Conservation (phyloP, 2,329 filamentous ascomycete genomes). For the Diplocarpon rosae region DNA sequence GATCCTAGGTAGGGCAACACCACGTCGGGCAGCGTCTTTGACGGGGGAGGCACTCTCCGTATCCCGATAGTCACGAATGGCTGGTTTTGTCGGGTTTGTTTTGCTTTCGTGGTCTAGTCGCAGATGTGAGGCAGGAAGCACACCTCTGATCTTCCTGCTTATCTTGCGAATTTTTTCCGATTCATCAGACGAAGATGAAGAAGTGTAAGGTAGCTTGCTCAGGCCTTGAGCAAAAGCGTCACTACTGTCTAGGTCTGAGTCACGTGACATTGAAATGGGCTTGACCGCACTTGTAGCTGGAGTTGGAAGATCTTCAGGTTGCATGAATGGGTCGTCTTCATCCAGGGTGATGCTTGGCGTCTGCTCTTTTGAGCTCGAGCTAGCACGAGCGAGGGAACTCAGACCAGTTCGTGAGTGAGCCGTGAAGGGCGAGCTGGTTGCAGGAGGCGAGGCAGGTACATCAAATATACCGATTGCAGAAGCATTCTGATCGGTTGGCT, state of each 20-base stretch:
- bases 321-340: slow-evolving; percentile 2
- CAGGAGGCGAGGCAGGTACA: slow-evolving; percentile 31
- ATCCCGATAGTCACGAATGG: slow-evolving; percentile 6
- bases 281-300: slow-evolving; percentile 25
- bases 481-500: not conserved
- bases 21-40: slow-evolving; percentile 17
- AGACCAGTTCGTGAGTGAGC: not conserved
- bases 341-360: slow-evolving; percentile 10
- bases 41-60: slow-evolving; percentile 13
- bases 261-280: slow-evolving; percentile 10
- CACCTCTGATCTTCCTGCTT: slow-evolving; percentile 39
- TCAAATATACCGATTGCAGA: slow-evolving; percentile 25
- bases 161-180: slow-evolving; percentile 21
- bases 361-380: slow-evolving; percentile 14
- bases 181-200: slow-evolving; percentile 25
- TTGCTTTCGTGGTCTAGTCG: slow-evolving; percentile 40
- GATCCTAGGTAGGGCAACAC: slow-evolving; percentile 23
- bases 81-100: slow-evolving; percentile 20
- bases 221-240: slow-evolving; percentile 17
- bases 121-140: slow-evolving; percentile 57
- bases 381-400: slow-evolving; percentile 8
- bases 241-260: slow-evolving; percentile 16
- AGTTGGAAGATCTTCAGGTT: slow-evolving; percentile 16
- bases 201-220: not conserved
- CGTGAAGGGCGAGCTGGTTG: slow-evolving; percentile 28